Conservation (phyloP, 1,284 basidiomycete genomes). For the Bondarzewia mesenterica region DNA sequence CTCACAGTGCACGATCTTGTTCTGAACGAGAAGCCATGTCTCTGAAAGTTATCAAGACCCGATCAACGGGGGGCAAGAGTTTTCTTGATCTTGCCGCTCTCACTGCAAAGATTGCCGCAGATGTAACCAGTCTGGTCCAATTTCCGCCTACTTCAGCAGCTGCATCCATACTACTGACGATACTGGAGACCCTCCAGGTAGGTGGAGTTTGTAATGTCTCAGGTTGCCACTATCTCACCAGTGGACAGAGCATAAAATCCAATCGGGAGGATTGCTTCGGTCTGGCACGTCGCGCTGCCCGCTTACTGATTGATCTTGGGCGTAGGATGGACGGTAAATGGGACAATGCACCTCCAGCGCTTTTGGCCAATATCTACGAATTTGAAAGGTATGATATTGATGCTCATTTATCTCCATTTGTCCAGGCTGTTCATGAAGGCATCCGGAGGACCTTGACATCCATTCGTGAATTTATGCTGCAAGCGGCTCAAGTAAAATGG, state of each 20-base stretch:
- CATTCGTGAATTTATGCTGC: slow-evolving; percentile 33
- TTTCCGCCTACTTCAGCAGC: no score
- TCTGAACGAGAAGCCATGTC: no score
- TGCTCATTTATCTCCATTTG: background rate
- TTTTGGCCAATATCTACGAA: slow-evolving; percentile 34
- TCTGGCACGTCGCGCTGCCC: slow-evolving; percentile 35
- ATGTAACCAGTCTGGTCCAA: no score
- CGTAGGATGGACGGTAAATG: slow-evolving; percentile 39
- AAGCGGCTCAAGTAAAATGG: slow-evolving; percentile 33
- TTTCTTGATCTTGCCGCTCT: no score
- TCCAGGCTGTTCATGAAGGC: background rate
- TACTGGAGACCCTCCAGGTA: no score
- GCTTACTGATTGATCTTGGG: slow-evolving; percentile 35
- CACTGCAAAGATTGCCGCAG: no score
- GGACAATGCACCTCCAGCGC: slow-evolving; percentile 33
- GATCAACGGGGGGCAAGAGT: no score
- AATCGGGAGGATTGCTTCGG: slow-evolving; percentile 35
- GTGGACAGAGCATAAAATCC: background rate
- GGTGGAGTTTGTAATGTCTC: no score
- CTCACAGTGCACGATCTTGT: no score
- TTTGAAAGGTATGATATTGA: slow-evolving; percentile 32
- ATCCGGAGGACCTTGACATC: slow-evolving; percentile 25
- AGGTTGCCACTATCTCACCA: no score
- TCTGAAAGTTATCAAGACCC: no score
- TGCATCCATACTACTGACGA: no score